Evolutionary conservation across 2,329 filamentous ascomycete genomes (phyloP).

Genomic region (Emericellopsis cladophorae): DNA sequence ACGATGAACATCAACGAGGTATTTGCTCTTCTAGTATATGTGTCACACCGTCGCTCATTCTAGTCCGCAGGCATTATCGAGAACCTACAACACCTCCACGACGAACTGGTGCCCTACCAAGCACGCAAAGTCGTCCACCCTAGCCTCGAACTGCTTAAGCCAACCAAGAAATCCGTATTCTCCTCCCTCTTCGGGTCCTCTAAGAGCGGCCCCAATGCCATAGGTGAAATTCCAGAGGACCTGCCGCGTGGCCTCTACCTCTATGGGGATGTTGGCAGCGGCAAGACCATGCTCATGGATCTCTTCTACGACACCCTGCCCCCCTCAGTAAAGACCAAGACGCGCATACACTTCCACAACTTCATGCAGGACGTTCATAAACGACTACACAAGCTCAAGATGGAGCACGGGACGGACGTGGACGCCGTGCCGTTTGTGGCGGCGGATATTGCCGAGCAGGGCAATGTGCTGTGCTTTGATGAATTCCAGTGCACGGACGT

Average conservation of each 20-base stretch:
- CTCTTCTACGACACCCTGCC: slow-evolving; percentile 92
- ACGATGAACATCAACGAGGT: slow-evolving; percentile 89
- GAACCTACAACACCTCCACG: slow-evolving; percentile 76
- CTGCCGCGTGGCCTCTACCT: slow-evolving; percentile 87
- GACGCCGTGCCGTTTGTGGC: slow-evolving; percentile 88
- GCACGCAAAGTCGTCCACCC: slow-evolving; percentile 68
- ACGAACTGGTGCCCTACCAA: slow-evolving; percentile 63
- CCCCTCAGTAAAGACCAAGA: slow-evolving; percentile 65
- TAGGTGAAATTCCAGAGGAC: slow-evolving; percentile 50
- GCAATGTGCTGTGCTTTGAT: slow-evolving; percentile 88
- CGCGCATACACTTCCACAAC: slow-evolving; percentile 94
- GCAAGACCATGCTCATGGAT: slow-evolving; percentile 99
- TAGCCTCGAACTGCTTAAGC: slow-evolving; percentile 55
- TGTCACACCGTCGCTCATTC: not conserved
- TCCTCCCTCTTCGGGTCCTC: slow-evolving; percentile 45
- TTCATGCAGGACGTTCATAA: slow-evolving; percentile 99
- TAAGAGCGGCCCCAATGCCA: slow-evolving; percentile 21
- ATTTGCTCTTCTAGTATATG: not conserved
- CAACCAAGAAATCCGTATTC: slow-evolving; percentile 39
- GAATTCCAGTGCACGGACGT: slow-evolving; percentile 99
- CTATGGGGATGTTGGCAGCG: slow-evolving; percentile 90
- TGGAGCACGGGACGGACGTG: slow-evolving; percentile 76
- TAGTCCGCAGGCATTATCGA: slow-evolving; percentile 62
- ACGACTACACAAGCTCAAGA: slow-evolving; percentile 79
- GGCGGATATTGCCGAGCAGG: slow-evolving; percentile 79